Conservation (phyloP, 176 grass and related monocot genomes). For the Alopecurus myosuroides region DNA sequence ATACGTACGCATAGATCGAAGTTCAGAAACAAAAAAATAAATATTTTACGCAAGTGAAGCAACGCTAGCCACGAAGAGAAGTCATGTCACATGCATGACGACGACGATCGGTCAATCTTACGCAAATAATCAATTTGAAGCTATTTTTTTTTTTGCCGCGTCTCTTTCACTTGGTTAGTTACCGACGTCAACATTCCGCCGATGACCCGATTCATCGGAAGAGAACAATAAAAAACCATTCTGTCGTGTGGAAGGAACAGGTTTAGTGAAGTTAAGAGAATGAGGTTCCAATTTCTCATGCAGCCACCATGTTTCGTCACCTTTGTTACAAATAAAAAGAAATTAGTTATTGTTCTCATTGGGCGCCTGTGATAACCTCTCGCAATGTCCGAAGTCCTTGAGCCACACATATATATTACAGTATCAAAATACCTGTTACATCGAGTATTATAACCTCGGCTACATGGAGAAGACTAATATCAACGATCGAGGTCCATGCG, state of each 20-base stretch:
- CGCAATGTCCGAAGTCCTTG: background rate
- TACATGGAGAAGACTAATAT: background rate
- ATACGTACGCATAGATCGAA: background rate
- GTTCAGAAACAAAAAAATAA: background rate
- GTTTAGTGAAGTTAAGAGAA: background rate
- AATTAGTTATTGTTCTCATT: background rate
- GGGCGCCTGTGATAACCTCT: background rate
- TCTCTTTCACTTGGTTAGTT: background rate
- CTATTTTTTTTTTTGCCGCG: background rate
- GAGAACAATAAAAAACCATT: background rate
- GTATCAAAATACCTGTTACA: no score
- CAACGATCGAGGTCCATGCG: no score
- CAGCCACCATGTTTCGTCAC: background rate
- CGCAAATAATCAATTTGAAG: background rate
- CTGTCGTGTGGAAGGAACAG: background rate
- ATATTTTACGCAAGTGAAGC: background rate
- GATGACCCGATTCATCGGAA: background rate
- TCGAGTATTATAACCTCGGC: background rate
- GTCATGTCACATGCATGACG: background rate
- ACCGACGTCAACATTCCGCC: background rate
- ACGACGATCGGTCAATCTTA: background rate
- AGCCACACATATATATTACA: no score
- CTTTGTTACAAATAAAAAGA: background rate
- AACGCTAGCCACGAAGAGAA: background rate
- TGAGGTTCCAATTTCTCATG: background rate